These are phyloP conservation scores for Fusarium napiforme DNA, from an alignment of 2,329 filamentous ascomycete genomes.

Conservation along the genomic window DNA sequence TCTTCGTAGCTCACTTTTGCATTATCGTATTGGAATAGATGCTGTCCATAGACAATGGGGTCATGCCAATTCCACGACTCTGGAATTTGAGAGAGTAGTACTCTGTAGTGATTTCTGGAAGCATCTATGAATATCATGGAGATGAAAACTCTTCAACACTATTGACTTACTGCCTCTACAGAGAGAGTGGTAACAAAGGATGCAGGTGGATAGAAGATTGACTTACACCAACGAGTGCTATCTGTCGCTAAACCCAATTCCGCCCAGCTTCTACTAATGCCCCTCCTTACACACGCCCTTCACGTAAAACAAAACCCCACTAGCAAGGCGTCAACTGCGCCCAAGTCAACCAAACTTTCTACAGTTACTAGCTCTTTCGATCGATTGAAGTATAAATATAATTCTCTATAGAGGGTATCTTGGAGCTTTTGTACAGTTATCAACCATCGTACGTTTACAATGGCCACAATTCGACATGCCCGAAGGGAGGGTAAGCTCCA, in stretches of 20 bases:
- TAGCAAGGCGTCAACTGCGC: constrained; percentile 10
- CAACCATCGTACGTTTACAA: constrained; percentile 23
- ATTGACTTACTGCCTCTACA: not conserved
- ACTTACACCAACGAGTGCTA: not conserved
- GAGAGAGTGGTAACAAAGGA: not conserved
- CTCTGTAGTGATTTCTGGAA: not conserved
- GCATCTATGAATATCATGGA: not conserved
- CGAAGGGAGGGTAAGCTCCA: constrained; percentile 39
- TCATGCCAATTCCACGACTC: not conserved
- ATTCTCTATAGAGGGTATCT: constrained; percentile 4
- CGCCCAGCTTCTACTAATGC: constrained; percentile 4
- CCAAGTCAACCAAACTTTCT: not conserved
- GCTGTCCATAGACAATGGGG: not conserved
- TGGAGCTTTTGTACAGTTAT: not conserved
- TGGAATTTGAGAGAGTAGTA: not conserved
- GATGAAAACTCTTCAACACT: not conserved
- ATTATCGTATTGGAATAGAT: not conserved
- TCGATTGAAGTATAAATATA: not conserved
- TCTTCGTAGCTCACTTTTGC: not conserved
- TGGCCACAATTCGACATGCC: constrained; percentile 44
- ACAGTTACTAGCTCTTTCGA: not conserved
- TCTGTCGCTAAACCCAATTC: constrained; percentile 1
- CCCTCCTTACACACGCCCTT: constrained; percentile 35
- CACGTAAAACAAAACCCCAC: constrained; percentile 19
- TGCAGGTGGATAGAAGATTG: not conserved